Conservation (phyloP, 2,329 filamentous ascomycete species). For the Colletotrichum sp. region DNA sequence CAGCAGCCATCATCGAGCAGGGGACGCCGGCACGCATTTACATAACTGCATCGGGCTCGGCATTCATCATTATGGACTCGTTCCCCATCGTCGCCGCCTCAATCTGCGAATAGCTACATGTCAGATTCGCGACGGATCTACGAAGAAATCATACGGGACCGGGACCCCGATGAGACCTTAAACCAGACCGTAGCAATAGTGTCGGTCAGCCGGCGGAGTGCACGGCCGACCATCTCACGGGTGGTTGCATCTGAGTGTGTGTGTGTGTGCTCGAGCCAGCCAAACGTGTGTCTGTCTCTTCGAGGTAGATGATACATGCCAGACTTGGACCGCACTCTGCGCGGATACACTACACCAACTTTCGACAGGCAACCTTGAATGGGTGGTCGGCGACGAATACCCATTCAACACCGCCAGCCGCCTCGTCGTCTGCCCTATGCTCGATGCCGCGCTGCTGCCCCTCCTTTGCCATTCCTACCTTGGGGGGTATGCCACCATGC, state of each 20-base stretch:
- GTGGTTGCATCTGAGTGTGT: conserved; percentile 9
- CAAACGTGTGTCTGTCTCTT: not conserved
- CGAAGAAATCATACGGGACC: not conserved
- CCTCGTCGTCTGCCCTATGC: conserved; percentile 1
- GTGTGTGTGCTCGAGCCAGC: not conserved
- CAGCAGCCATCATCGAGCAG: not conserved
- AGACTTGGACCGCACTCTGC: not conserved
- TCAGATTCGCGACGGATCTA: not conserved
- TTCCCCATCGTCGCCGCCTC: conserved; percentile 1
- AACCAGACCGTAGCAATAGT: not conserved
- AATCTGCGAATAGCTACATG: conserved; percentile 14
- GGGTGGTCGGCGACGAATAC: not conserved
- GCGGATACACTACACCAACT: not conserved
- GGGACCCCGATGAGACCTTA: not conserved
- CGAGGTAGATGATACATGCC: conserved; percentile 11
- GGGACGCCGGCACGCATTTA: not conserved
- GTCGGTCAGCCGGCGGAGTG: conserved; percentile 18
- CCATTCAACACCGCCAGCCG: conserved; percentile 2
- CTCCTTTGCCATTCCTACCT: not conserved
- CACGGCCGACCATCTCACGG: conserved; percentile 14
- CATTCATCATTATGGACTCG: conserved; percentile 18
- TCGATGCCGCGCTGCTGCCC: conserved; percentile 28
- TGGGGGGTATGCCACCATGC: not conserved
- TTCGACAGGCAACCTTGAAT: not conserved
- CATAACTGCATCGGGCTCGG: conserved; percentile 13